phyloP scores from a whole-genome alignment of 2,329 filamentous ascomycete species.

The Canariomyces notabilis region DNA sequence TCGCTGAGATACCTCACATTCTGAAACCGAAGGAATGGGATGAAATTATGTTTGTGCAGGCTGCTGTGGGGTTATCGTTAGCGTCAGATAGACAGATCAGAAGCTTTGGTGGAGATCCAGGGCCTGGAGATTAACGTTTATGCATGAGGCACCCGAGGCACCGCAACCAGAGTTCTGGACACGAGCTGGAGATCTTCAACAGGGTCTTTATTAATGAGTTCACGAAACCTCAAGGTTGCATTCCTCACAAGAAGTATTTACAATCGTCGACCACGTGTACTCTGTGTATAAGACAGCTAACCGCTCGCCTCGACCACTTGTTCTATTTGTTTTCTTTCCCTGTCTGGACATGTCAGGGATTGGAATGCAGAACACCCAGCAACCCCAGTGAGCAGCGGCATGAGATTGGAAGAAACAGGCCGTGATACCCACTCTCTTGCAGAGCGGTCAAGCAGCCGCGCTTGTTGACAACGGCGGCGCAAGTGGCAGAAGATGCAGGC shows the following conservation, averaged over 20 bases:
- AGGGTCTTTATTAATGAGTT: not conserved
- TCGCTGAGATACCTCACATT: not conserved
- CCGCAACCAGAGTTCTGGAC: not conserved
- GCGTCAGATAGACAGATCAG: too few species aligned
- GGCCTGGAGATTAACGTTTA: not conserved
- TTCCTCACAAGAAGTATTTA: too few species aligned
- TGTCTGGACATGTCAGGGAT: constrained; percentile 6
- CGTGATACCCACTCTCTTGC: constrained; percentile 16
- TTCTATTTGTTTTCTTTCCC: constrained; percentile 10
- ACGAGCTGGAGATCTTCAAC: not conserved
- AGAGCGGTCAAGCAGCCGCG: constrained; percentile 4
- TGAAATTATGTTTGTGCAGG: not conserved
- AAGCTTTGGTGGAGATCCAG: not conserved
- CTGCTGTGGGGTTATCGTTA: not conserved
- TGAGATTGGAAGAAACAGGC: constrained; percentile 13
- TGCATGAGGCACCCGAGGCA: not conserved
- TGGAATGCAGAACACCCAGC: not conserved
- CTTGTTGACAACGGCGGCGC: constrained; percentile 4
- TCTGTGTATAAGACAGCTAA: not conserved
- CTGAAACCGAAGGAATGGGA: not conserved
- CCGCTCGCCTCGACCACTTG: not conserved
- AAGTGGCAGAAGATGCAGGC: not conserved
- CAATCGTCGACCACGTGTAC: too few species aligned
- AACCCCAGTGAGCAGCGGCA: constrained; percentile 11
- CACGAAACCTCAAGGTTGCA: not conserved